phyloP scores from a whole-genome alignment of 78 protist genomes.

The Capsaspora owczarzaki region DNA sequence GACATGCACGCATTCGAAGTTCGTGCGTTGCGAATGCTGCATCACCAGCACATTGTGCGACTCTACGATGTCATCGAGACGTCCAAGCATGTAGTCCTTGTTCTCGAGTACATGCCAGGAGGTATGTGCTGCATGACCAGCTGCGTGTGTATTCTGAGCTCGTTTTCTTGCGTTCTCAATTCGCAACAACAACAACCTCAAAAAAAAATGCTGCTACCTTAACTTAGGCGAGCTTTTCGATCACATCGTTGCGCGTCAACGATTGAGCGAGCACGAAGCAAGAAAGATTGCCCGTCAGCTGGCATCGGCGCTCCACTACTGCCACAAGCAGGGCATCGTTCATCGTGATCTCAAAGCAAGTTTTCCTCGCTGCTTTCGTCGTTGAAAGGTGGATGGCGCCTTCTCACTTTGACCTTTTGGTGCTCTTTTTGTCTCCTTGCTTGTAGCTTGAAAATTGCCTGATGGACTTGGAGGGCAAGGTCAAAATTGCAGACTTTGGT shows the following conservation, averaged over 20 bases:
- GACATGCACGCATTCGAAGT: not conserved
- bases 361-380: not conserved
- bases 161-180: not conserved
- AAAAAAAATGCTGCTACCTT: no score
- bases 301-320: constrained; percentile 41
- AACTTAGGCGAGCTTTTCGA: constrained; percentile 39
- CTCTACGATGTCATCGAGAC: constrained; percentile 40
- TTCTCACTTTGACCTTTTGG: not conserved
- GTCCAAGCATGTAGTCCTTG: constrained; percentile 25
- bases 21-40: not conserved
- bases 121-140: constrained; percentile 12
- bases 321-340: constrained; percentile 29
- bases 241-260: constrained; percentile 12
- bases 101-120: constrained; percentile 27
- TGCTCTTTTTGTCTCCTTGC: not conserved
- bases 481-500: constrained; percentile 35
- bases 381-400: not conserved
- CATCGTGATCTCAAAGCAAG: constrained; percentile 11
- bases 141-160: not conserved
- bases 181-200: no score
- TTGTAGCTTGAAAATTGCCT: constrained; percentile 9
- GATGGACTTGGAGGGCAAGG: not conserved
- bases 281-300: constrained; percentile 36
- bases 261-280: constrained; percentile 37
- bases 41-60: constrained; percentile 35